Conservation (phyloP, 305 asterid species). For the Caryopteris hybrid region DNA sequence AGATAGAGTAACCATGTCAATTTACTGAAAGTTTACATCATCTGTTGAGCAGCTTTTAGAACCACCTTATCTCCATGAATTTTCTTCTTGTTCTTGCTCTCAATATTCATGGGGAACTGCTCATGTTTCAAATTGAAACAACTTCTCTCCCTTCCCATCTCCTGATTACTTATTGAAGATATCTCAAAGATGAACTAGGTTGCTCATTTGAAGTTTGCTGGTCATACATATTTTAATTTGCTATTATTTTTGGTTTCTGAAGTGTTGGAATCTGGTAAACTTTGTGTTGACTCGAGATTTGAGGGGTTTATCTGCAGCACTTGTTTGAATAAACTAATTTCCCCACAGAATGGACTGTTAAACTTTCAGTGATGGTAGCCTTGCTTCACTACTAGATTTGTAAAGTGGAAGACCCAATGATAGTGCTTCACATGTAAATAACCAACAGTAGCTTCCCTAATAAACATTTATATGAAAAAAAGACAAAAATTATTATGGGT, state of each 20-base stretch:
- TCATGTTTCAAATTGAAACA: neutral
- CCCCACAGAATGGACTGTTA: neutral
- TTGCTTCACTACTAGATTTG: neutral
- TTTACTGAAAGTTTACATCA: neutral
- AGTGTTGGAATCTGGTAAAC: neutral
- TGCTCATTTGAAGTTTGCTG: neutral
- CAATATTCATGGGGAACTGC: neutral
- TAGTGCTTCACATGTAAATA: neutral
- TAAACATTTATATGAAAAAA: neutral
- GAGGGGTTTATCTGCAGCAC: neutral
- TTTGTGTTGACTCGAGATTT: neutral
- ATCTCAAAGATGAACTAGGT: neutral
- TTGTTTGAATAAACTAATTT: neutral
- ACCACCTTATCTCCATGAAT: neutral
- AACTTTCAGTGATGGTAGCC: neutral
- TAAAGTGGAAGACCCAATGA: neutral
- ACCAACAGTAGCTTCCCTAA: neutral
- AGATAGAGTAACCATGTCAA: neutral
- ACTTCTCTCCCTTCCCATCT: neutral
- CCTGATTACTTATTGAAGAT: neutral
- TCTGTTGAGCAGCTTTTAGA: neutral
- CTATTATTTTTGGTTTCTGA: neutral
- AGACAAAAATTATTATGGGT: neutral
- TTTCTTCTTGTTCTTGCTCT: neutral
- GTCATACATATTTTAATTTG: neutral